Evolutionary conservation across 2,329 filamentous ascomycete species (phyloP), one percentile per base, ranked within the genome.

Genomic region (Fusarium sp.): DNA sequence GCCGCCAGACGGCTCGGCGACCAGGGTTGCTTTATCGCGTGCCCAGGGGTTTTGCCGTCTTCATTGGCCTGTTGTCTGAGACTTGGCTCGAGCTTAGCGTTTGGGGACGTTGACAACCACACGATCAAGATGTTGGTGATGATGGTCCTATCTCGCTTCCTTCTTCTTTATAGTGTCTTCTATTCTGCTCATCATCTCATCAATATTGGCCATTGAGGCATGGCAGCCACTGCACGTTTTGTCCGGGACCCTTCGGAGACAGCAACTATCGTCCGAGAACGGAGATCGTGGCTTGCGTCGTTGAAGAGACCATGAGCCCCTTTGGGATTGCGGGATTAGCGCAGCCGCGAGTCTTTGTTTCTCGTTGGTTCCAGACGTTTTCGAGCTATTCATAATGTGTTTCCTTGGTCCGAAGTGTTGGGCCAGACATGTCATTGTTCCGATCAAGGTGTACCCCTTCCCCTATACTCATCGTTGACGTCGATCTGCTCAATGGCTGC

Each of bases 51-150:
- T 76, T 76, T 53, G n/a, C 35, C n/a, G 33, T 55, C 56, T 45
- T 66, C 41, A 83, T 83, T 83, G 82, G 82, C 57, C 52, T 62
- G 31, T 25, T 29, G n/a, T 46, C 66, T 74, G 66, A 78, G 71
- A 78, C 71, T 73, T 44, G 71, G 74, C 70, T 72, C 72, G 74
- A 75, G 57, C 45, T 39, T 78, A 70, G 68, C 66, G 75, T 66
- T 71, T 66, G 77, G 79, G 79, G 81, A 80, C 77, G 79, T 82
- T 81, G 80, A 82, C 70, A 73, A 52, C 64, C 62, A 69, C 54
- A 70, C 54, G 58, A 62, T 66, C 58, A 66, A n/a, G 45, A 44
- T 65, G 62, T 71, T 73, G 62, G 70, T 59, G 53, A 70, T 62
- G 59, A 62, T 53, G 54, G 46, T n/a, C 50, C 46, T 50, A 60